phyloP scores from a whole-genome alignment of 345 rosid species.

The Mallotus nudiflorus region DNA sequence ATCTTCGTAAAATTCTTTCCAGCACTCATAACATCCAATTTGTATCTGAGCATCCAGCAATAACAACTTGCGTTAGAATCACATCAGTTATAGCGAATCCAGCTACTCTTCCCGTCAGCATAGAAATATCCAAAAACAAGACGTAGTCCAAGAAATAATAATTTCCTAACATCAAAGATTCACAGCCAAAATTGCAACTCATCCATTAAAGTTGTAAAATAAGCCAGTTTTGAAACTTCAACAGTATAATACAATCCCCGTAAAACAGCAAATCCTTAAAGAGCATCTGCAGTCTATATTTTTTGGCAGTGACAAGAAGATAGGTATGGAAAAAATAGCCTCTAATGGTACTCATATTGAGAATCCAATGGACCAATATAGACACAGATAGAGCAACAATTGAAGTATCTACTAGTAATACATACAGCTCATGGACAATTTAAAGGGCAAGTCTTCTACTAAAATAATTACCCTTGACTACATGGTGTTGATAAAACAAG shows the following conservation, averaged over 20 bases:
- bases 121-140: neutral
- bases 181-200: neutral
- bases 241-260: neutral
- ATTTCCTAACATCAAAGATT: neutral
- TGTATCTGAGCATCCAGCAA: constrained; percentile 5
- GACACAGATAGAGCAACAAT: neutral
- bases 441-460: too few relatives aligned
- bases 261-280: neutral
- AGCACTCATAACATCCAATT: constrained; percentile 71
- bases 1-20: constrained; percentile 84
- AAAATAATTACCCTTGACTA: neutral
- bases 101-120: neutral
- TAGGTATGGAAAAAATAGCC: neutral
- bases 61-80: constrained; percentile 3
- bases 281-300: neutral
- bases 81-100: neutral
- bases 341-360: neutral
- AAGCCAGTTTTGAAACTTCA: neutral
- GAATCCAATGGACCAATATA: neutral
- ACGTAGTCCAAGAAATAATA: too few relatives aligned
- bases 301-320: neutral
- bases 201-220: neutral
- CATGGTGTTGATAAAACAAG: neutral
- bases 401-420: neutral
- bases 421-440: neutral